phyloP scores from a whole-genome alignment of 257 asterid genomes.

The Jacaranda mimosifolia region DNA sequence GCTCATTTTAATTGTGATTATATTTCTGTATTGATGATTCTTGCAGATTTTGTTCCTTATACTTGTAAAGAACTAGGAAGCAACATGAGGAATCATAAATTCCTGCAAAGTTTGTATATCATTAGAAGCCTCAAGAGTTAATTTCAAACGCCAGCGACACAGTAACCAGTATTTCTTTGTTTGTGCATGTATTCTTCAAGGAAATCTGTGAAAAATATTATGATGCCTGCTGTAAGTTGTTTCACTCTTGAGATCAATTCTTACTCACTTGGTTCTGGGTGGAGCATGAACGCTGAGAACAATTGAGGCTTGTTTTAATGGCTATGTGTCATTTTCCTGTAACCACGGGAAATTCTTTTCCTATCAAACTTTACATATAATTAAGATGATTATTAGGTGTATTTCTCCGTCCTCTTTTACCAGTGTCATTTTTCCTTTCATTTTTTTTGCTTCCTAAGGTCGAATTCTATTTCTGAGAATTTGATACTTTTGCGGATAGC shows the following conservation, averaged over 20 bases:
- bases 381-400: background rate
- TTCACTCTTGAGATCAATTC: background rate
- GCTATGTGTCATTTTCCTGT: background rate
- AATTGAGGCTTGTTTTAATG: background rate
- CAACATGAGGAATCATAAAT: background rate
- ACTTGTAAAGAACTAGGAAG: background rate
- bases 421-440: background rate
- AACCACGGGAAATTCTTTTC: background rate
- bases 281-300: background rate
- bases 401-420: background rate
- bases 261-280: background rate
- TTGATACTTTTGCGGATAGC: too few relatives aligned
- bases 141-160: background rate
- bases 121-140: background rate
- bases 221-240: background rate
- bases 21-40: conserved; percentile 13
- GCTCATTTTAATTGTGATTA: background rate
- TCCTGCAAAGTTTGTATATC: background rate
- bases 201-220: background rate
- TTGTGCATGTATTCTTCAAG: background rate
- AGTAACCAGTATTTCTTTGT: background rate
- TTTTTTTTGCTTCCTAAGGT: too few relatives aligned
- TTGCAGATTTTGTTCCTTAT: conserved; percentile 18
- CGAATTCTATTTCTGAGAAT: too few relatives aligned
- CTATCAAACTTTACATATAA: background rate